Evolutionary conservation across 306 rosid genomes (phyloP).

Genomic region (Begonia fuchsioides): DNA sequence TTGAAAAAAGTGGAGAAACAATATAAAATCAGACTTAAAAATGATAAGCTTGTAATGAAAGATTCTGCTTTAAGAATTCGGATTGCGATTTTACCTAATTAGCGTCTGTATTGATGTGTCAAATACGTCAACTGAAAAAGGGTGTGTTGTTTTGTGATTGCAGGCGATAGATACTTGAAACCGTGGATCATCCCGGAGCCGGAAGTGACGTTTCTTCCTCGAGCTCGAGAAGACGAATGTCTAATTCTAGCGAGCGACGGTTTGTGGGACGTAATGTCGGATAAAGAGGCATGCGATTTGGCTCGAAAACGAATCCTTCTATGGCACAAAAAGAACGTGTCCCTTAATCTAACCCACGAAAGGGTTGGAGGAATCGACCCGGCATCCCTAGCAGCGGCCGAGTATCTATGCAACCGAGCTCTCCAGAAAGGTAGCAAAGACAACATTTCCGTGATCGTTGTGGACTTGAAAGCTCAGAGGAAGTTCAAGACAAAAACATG

Average conservation of each 20-base stretch:
- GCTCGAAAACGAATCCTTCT: constrained; percentile 60
- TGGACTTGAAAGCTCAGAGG: constrained; percentile 82
- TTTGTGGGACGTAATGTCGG: constrained; percentile 79
- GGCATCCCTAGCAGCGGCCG: constrained; percentile 90
- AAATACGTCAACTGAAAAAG: neutral
- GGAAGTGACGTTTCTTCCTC: constrained; percentile 61
- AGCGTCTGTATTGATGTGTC: neutral
- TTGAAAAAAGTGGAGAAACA: too few species aligned
- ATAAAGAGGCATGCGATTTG: constrained; percentile 68
- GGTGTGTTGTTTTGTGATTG: constrained; percentile 10
- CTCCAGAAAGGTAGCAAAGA: constrained; percentile 84
- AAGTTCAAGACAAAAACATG: constrained; percentile 66
- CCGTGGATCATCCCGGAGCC: constrained; percentile 95
- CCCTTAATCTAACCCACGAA: constrained; percentile 13
- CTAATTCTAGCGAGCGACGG: constrained; percentile 87
- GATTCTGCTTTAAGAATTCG: too few species aligned
- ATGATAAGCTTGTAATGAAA: too few species aligned
- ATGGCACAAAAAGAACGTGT: constrained; percentile 81
- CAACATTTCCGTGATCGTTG: constrained; percentile 67
- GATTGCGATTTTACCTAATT: too few species aligned
- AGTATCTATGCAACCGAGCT: constrained; percentile 59
- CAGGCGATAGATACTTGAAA: constrained; percentile 88
- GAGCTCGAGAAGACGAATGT: constrained; percentile 67
- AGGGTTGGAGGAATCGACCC: constrained; percentile 66
- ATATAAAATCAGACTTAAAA: too few species aligned